Evolutionary conservation across 2,329 filamentous ascomycete genomes (phyloP).

Genomic region (Pseudogymnoascus sp.): DNA sequence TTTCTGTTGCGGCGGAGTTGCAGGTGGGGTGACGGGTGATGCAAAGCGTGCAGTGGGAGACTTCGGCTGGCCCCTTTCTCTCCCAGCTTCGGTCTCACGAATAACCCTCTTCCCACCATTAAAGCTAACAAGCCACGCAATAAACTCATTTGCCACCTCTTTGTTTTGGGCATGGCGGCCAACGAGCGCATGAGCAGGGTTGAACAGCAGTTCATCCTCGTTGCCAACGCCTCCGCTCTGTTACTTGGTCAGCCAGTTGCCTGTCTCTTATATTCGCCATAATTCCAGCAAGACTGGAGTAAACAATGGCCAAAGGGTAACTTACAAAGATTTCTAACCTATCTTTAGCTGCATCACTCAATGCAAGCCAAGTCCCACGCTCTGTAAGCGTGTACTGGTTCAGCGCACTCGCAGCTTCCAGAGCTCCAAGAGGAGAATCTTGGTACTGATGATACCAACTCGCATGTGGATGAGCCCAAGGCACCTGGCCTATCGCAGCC

Average conservation of each 20-base stretch:
- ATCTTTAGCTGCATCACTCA: slow-evolving; percentile 28
- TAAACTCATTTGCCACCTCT: slow-evolving; percentile 30
- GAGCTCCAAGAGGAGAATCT: slow-evolving; percentile 37
- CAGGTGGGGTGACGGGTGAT: neutral
- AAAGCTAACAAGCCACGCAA: slow-evolving; percentile 31
- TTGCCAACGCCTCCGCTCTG: slow-evolving; percentile 30
- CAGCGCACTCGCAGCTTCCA: slow-evolving; percentile 34
- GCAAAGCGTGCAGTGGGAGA: neutral
- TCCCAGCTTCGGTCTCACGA: slow-evolving; percentile 25
- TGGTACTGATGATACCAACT: slow-evolving; percentile 41
- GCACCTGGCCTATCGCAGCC: slow-evolving; percentile 38
- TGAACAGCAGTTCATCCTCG: slow-evolving; percentile 32
- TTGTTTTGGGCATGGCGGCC: slow-evolving; percentile 30
- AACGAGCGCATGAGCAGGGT: slow-evolving; percentile 36
- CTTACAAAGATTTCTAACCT: slow-evolving; percentile 29
- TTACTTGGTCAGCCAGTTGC: slow-evolving; percentile 14
- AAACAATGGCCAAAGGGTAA: neutral
- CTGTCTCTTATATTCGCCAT: neutral
- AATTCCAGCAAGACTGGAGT: neutral
- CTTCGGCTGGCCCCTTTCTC: neutral
- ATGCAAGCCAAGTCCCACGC: slow-evolving; percentile 36
- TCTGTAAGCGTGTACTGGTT: slow-evolving; percentile 41
- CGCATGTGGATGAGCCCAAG: slow-evolving; percentile 37
- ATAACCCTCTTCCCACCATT: slow-evolving; percentile 32
- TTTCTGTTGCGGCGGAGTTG: neutral